Evolutionary conservation across 2,329 filamentous ascomycete species (phyloP), one percentile per base, ranked within the genome.

Genomic region (Hirsutella rhossiliensis): DNA sequence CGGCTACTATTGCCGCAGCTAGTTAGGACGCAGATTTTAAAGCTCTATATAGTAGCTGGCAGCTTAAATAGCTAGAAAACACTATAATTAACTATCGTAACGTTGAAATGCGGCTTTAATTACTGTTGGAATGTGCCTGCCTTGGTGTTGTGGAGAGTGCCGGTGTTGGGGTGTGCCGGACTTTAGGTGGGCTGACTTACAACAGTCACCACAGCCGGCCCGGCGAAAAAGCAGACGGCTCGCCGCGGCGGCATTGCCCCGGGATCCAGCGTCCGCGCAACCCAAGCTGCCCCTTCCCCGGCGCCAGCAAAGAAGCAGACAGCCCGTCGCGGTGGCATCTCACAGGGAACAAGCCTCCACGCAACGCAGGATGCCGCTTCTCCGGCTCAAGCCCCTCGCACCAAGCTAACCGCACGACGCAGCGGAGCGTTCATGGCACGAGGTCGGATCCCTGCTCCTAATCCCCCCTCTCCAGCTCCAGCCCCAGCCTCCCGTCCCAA

Each of bases 391-490:
- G 13, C 27, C 31, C 31, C 43, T 7, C 44, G 39, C 29, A 43
- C 43, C 2, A 53, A 47, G 28, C 54, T 54, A 37, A 56, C 46
- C 0, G 61, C 60, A 13, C 54, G 56, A 44, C 57, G 57, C 38
- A 45, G 56, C 40, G 49, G 52, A 29, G 43, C 52, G 3, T 56
- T 50, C 17, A 18, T 45, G 36, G 50, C 48, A 20, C 43, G 51
- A 12, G 55, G 57, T 13, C 53, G 54, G 15, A 53, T 56, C 13
- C 45, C 46, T 23, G 48, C 44, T 3, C 42, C 41, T 18, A 17
- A 17, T 5, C 13, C 12, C 23, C 23, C 23, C 9, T 27, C 23
- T 9, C 23, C 23, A 27, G 23, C 23, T 5, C 23, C 23, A 9
- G 23, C 23, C 23, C 23, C 23, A 9, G 23, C 23, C 23, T 9